Base-by-base conservation (phyloP, 345 rosid species). In the Rhodamnia rubescens region DNA sequence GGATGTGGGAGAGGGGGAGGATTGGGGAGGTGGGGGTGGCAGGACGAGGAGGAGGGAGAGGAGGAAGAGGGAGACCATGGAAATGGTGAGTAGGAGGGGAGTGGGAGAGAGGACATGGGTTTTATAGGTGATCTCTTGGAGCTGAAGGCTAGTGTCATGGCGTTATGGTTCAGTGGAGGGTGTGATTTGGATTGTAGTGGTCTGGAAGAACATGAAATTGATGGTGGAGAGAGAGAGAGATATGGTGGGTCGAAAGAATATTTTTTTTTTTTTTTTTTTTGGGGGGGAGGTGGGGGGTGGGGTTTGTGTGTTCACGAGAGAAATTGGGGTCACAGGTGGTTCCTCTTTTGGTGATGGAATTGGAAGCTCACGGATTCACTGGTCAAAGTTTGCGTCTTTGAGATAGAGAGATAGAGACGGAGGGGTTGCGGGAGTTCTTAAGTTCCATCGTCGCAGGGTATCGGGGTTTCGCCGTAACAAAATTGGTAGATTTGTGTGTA, bases 31-130 rank as follows among this genome's bases (percentile, higher is more conserved):
- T 87, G 84, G 69, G 82, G 75, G 58, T 86, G 85, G 84, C 86
- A 74, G 86, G 50, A 47, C 10, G 86, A 78, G 32, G 92, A 86
- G 8, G 90, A 89, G 91, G 87, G 84, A 84, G 86, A 85, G 42
- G 84, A 56, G 89, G 51, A 26, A 1, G 47, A 44, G 47, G 47
- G 50, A 9, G 50, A 2, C 50, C 50, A 47, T 47, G 50, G 50
- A 47, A 47, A 47, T 47, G 50, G 50, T 9, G 50, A 47, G 50
- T 9, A 47, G 47, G 47, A 44, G 50, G 50, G 10, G 82, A 18
- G 50, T 47, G 50, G 83, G 32, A 52, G 51, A 50, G 11, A 36
- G 57, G 49, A 29, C 52, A n/a, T 57, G 83, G 88, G 40, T 54
- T 83, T 86, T 86, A 83, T 86, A 83, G 83, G 29, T 47, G 81